Evolutionary conservation across 2,329 filamentous ascomycete species (phyloP), one percentile per base, ranked within the genome.

Genomic region (Orbilia brochopaga): DNA sequence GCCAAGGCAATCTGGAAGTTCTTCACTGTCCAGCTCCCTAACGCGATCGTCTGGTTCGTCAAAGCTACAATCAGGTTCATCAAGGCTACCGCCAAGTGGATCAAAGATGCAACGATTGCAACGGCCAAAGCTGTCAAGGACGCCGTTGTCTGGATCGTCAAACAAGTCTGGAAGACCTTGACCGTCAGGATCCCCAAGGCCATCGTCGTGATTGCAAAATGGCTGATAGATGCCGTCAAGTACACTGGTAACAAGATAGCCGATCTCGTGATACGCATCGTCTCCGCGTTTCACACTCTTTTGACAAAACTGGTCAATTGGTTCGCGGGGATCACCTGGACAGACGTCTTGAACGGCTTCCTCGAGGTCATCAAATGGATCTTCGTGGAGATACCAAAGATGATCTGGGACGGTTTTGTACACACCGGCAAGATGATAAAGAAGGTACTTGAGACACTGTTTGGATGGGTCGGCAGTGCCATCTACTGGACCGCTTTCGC

Each of bases 251-350:
- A 19, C 1, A 56, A 56, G 5, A 44, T 59, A 21, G 67, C 42
- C 69, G 80, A 82, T 76, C 79, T 82, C 30, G 67, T 81, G 42
- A 75, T 78, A 35, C 81, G 80, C 3, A 67, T 82, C 54, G 78
- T 73, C 54, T 78, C 61, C 2, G 40, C 81, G 35, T 65, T 81
- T 13, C 77, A 79, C 50, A 77, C 77, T 35, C 48, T 80, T 30
- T 40, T 81, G 52, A 75, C 74, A 19, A 77, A 79, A 11, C 60
- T 81, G 51, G 64, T 80, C 54, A 76, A 77, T 75, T 79, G 81
- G 74, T 76, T 81, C 66, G 76, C 75, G 19, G 79, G 80, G 24
- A 46, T 82, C 52, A 76, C 48, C 63, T 79, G 52, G 76, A 75
- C 59, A 44, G 79, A 81, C 58, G 75, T 81, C 17, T 56, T 79